Evolutionary conservation across 495 filamentous ascomycete species (phyloP).

Genomic region (Lasiosphaeria hispida): DNA sequence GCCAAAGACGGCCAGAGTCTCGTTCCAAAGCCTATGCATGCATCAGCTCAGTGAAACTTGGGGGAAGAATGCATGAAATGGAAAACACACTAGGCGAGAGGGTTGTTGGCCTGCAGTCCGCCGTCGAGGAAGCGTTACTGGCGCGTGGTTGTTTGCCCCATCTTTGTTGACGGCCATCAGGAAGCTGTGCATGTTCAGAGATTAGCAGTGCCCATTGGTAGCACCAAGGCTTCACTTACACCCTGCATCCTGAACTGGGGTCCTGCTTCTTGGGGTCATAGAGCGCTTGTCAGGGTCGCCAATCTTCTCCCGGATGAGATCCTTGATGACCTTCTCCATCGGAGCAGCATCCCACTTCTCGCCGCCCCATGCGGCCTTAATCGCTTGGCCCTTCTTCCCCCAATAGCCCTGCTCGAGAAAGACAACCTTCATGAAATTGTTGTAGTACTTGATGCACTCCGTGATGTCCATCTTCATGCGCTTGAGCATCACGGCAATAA

Average conservation of each 20-base stretch:
- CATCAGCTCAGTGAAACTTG: too few species aligned
- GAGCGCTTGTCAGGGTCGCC: background rate
- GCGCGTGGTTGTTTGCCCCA: background rate
- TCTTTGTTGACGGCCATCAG: background rate
- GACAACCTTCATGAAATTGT: background rate
- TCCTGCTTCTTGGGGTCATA: background rate
- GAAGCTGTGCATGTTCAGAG: background rate
- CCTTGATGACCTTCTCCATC: background rate
- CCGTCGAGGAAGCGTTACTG: background rate
- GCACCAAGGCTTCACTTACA: background rate
- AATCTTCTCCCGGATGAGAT: background rate
- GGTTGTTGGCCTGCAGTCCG: conserved; percentile 1
- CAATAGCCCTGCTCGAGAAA: background rate
- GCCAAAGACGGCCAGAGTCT: background rate
- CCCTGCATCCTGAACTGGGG: background rate
- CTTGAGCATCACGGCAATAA: conserved; percentile 30
- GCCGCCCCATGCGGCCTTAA: background rate
- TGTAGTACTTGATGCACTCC: conserved; percentile 5
- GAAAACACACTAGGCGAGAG: background rate
- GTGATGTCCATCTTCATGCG: conserved; percentile 13
- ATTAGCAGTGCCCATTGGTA: too few species aligned
- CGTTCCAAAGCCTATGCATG: conserved; percentile 1
- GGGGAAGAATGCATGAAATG: background rate
- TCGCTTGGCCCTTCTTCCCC: too few species aligned
- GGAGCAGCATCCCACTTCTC: background rate